Base-by-base conservation (phyloP, 306 rosid genomes). In the Inga oerstediana region DNA sequence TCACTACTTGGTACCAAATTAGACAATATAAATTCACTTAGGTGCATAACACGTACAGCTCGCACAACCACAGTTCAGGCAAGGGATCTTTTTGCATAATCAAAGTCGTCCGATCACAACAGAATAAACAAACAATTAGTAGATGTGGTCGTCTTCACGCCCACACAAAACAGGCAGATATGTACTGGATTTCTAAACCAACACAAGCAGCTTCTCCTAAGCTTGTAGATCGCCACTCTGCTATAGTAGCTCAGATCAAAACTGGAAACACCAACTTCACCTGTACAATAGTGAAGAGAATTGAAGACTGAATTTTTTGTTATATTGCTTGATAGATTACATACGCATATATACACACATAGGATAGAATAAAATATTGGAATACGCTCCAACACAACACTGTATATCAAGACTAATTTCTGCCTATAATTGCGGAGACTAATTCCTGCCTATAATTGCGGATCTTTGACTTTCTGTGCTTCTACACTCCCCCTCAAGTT, bases 1-100 rank as follows among this genome's bases (percentile, higher is more conserved):
- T 78, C 82, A 45, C 79, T 83, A 78, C 75, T 82, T 41, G 41
- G 59, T 16, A 58, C 82, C 85, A 78, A 86, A 81, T 68, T 71
- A 72, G 59, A 75, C 76, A 76, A 74, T 71, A 78, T 51, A 77
- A 24, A 77, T 77, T 59, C 56, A 74, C 81, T 77, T 12, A 27
- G 16, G 44, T 39, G 75, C 88, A 80, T 52, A 48, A 64, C 67
- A 76, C 34, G 34, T 32, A 32, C 66, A 76, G 43, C 88, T 69
- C 82, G 65, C 32, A 80, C 58, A 45, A 76, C 68, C 13, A 58
- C 76, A 65, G 49, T 70, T 76, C 51, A 39, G 43, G 11, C 43
- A 65, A 14, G 43, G 80, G 49, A 67, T 51, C 79, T 81, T 76
- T 69, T 62, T 83, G 39, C 48, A 76, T 44, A 22, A 82, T 73